Base-by-base conservation (phyloP, 805 yeast species). In the Candida manassasensis region DNA sequence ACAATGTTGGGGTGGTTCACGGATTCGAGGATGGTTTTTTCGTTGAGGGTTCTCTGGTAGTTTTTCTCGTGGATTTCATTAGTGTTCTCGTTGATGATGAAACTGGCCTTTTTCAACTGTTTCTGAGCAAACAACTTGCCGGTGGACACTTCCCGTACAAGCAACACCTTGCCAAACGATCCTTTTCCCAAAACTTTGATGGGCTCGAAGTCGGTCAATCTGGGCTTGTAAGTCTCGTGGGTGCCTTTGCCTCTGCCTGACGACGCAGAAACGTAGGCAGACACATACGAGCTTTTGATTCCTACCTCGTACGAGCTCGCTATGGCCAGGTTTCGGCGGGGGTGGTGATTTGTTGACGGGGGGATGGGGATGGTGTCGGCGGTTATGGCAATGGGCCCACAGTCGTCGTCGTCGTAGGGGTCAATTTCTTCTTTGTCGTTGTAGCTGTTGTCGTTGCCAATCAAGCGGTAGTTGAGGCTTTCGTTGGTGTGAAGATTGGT, bases 1-100 rank as follows among this genome's bases (percentile, higher is more conserved):
- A 67, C 73, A 19, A 67, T 67, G 42, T 67, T 67, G 19, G 63
- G 68, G 41, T 67, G 73, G 36, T 59, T 55, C 28, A 67, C 71
- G 43, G 51, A 52, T 41, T 62, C 69, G 34, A 67, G 50, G 21
- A 67, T 66, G 24, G 59, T 54, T 42, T 57, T 61, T 35, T 67
- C 73, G 45, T 65, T 66, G 27, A 67, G 41, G 3, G 73, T 67
- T 13, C 73, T 47, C 26, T 51, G 49, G 38, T 60, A 61, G 39
- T 63, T 62, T 32, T 45, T 48, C 36, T 59, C 53, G 35, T 58
- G 55, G 24, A 57, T 50, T 33, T 58, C 66, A 36, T 53, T 52
- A 3, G 59, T 41, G 34, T 46, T 43, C 27, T 57, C 63, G 38
- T 62, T 57, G 37, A 61, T 57, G 24, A 62, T 49, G 26, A 61